Conservation (phyloP, 192 early-diverging fungal species). For the Paraglomus occultum region DNA sequence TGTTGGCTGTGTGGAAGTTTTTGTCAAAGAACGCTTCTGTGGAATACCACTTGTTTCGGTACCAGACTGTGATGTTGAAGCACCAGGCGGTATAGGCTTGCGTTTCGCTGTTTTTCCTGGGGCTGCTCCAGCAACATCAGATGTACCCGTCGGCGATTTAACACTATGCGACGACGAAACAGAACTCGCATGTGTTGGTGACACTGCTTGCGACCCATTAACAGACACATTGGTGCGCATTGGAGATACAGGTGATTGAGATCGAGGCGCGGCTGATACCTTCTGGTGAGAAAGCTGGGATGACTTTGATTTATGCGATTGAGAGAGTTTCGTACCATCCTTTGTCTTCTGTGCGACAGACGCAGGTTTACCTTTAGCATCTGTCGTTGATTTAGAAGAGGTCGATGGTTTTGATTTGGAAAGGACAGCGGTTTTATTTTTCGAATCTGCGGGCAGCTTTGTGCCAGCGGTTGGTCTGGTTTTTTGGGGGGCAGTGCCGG, state of each 20-base stretch:
- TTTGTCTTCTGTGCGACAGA: background rate
- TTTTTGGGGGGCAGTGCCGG: conserved; percentile 26
- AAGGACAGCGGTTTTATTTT: background rate
- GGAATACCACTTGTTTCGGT: conserved; percentile 6
- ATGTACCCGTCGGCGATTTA: conserved; percentile 28
- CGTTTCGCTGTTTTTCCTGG: conserved; percentile 27
- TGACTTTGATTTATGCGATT: background rate
- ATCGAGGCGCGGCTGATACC: background rate
- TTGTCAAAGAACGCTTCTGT: conserved; percentile 8
- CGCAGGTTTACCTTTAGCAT: too few species aligned
- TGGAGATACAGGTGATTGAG: background rate
- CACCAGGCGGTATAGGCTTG: conserved; percentile 34
- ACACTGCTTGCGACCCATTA: conserved; percentile 34
- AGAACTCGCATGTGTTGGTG: background rate
- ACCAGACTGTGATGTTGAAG: conserved; percentile 26
- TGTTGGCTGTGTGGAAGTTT: background rate
- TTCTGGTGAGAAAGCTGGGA: background rate
- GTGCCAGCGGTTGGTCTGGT: background rate
- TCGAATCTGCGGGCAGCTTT: background rate
- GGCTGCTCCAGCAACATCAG: conserved; percentile 40
- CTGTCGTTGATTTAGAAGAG: too few species aligned
- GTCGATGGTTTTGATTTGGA: too few species aligned
- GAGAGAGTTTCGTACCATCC: background rate
- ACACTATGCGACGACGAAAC: conserved; percentile 29
- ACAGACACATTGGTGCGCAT: conserved; percentile 38